These are phyloP conservation scores for Pythium rishiriense DNA, from an alignment of 352 stramenopile species.

Conservation along the genomic window DNA sequence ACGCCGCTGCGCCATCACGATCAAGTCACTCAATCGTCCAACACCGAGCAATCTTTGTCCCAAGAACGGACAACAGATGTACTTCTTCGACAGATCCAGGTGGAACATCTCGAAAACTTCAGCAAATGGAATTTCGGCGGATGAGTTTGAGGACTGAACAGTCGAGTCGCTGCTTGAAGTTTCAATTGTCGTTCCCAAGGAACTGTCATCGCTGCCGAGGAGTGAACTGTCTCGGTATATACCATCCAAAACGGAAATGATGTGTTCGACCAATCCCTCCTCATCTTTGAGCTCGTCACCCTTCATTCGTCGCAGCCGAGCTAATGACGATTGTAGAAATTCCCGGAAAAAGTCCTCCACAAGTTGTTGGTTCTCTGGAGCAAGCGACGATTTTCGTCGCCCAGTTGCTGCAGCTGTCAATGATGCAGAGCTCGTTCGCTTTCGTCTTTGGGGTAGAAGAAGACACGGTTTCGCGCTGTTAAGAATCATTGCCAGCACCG, in stretches of 20 bases:
- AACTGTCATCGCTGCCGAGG: slow-evolving; percentile 35
- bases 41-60: slow-evolving; percentile 72
- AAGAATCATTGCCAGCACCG: slow-evolving; percentile 69
- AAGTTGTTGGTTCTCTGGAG: slow-evolving; percentile 33
- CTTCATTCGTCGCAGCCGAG: slow-evolving; percentile 63
- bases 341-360: slow-evolving; percentile 79
- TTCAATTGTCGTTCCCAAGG: slow-evolving; percentile 10
- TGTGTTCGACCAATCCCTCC: slow-evolving; percentile 73
- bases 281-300: slow-evolving; percentile 81
- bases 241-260: slow-evolving; percentile 64
- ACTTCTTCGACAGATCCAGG: slow-evolving; percentile 84
- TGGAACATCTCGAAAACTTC: slow-evolving; percentile 83
- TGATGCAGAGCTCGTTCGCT: slow-evolving; percentile 18
- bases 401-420: slow-evolving; percentile 17
- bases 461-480: slow-evolving; percentile 78
- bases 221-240: slow-evolving; percentile 69
- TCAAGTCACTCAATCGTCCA: slow-evolving; percentile 72
- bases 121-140: slow-evolving; percentile 46
- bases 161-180: slow-evolving; percentile 9
- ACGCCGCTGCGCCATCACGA: slow-evolving; percentile 68
- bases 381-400: slow-evolving; percentile 40
- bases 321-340: slow-evolving; percentile 75
- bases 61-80: slow-evolving; percentile 85
- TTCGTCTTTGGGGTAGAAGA: slow-evolving; percentile 41
- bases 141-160: background rate